Evolutionary conservation across 1,284 basidiomycete genomes (phyloP).

Genomic region (Filobasidium uniguttulatum): DNA sequence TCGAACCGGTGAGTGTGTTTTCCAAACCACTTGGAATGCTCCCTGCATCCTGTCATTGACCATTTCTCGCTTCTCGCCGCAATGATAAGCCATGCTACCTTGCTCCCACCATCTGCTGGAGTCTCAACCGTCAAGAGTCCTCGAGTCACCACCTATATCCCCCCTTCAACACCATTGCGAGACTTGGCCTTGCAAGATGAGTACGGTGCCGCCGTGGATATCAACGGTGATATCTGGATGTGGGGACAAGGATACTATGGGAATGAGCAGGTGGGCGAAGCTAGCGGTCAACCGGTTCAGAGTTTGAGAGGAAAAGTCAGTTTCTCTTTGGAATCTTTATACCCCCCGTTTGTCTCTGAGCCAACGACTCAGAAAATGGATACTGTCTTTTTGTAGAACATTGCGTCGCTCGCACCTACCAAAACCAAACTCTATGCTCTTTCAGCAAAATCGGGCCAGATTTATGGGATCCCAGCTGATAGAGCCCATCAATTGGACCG

Average conservation of each 20-base stretch:
- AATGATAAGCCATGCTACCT: slow-evolving; percentile 19
- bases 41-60: too few species aligned
- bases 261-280: slow-evolving; percentile 33
- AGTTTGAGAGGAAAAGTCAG: slow-evolving; percentile 56
- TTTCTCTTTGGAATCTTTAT: too few species aligned
- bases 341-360: too few species aligned
- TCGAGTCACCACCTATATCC: slow-evolving; percentile 26
- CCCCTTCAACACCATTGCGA: slow-evolving; percentile 45
- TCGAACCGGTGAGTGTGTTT: slow-evolving; percentile 19
- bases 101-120: slow-evolving; percentile 15
- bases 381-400: slow-evolving; percentile 44
- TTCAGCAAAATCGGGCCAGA: slow-evolving; percentile 50
- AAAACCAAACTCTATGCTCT: slow-evolving; percentile 54
- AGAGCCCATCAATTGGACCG: slow-evolving; percentile 28
- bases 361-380: too few species aligned
- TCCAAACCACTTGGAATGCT: not conserved
- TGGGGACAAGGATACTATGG: slow-evolving; percentile 49
- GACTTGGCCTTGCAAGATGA: slow-evolving; percentile 60
- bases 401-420: slow-evolving; percentile 46
- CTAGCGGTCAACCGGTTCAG: slow-evolving; percentile 21
- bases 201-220: slow-evolving; percentile 73
- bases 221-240: slow-evolving; percentile 72
- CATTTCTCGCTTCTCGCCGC: too few species aligned
- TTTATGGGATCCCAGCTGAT: slow-evolving; percentile 54
- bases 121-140: slow-evolving; percentile 14